Conservation (phyloP, 805 yeast species). For the Ogataea parapolymorpha region DNA sequence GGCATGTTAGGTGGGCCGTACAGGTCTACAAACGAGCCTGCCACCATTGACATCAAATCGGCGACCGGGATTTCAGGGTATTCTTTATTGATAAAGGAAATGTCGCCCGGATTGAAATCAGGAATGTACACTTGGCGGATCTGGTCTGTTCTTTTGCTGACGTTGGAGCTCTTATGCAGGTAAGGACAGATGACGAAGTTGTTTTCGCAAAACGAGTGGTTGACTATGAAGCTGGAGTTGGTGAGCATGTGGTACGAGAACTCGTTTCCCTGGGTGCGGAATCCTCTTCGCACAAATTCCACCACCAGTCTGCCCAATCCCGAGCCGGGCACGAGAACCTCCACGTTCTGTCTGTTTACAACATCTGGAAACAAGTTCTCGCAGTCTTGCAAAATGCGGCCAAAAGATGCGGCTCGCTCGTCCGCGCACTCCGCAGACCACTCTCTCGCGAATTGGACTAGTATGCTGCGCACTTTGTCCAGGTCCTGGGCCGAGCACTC, state of each 20-base stretch:
- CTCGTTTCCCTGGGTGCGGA: slow-evolving; percentile 65
- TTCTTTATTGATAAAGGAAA: slow-evolving; percentile 31
- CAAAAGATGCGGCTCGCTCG: slow-evolving; percentile 43
- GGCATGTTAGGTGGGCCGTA: slow-evolving; percentile 49
- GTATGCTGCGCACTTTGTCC: slow-evolving; percentile 54
- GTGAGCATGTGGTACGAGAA: slow-evolving; percentile 62
- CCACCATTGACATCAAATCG: slow-evolving; percentile 64
- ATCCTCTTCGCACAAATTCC: slow-evolving; percentile 54
- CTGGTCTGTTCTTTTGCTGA: slow-evolving; percentile 43
- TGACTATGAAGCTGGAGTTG: slow-evolving; percentile 52
- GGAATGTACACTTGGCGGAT: slow-evolving; percentile 51
- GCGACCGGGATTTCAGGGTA: slow-evolving; percentile 41
- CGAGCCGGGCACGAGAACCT: slow-evolving; percentile 59
- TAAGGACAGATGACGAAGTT: slow-evolving; percentile 49
- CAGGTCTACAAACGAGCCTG: slow-evolving; percentile 69
- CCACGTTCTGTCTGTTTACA: slow-evolving; percentile 34
- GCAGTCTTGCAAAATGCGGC: slow-evolving; percentile 36
- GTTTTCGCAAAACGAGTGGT: slow-evolving; percentile 40
- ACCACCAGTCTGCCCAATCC: slow-evolving; percentile 59
- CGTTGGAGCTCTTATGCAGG: slow-evolving; percentile 49
- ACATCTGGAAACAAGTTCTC: slow-evolving; percentile 38
- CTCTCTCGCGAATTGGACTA: slow-evolving; percentile 58
- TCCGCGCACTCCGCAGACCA: slow-evolving; percentile 53
- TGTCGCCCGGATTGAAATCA: slow-evolving; percentile 44
- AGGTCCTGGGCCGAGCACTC: slow-evolving; percentile 40